Base-by-base conservation (phyloP, 2,329 filamentous ascomycete genomes). In the Penicillium sp. region DNA sequence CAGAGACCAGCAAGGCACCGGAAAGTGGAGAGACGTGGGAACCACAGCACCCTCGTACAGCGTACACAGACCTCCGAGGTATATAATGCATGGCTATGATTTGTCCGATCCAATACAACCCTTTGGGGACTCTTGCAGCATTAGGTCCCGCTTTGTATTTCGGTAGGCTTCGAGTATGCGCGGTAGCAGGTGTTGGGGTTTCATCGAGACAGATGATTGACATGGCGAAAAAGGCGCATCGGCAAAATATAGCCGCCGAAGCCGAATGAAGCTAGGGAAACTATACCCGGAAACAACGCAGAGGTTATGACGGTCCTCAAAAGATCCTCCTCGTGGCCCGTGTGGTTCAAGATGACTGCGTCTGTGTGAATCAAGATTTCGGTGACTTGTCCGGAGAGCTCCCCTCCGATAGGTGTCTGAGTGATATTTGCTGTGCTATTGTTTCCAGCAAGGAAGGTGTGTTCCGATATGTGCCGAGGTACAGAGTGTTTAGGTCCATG, bases 11-110 rank as follows among this genome's bases (percentile, higher is more conserved):
- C 47, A 46, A 16, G 46, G 34, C 44, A 58, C 45, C 43, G 5
- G 42, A 53, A 55, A 54, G 60, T 60, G 60, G 62, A 62, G 31
- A 51, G 48, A n/a, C 44, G 24, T 58, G 55, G 54, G 49, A 60
- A 54, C 52, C 38, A 50, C 50, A 54, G 55, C 54, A 62, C 62
- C 59, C 61, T 57, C n/a, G 38, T 40, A 40, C 38, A 40, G 18
- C 36, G 36, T 18, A 40, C 38, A 60, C 55, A 54, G 59, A 58
- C 56, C 52, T 43, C 42, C 39, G 29, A 52, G 16, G 54, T 60
- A 49, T 51, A 61, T 42, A 13, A 29, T 42, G 52, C 36, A 49
- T 27, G 32, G 40, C 48, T 50, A 49, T 57, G 21, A 57, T 64
- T 63, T 53, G 56, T 34, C 5, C 18, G 46, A 48, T 45, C 46